A percentile compares a stretch with the other conserved stretches of the same genome.
Evolutionary conservation across 2,329 filamentous ascomycete species (phyloP).

Genomic region (Phialophora macrospora): DNA sequence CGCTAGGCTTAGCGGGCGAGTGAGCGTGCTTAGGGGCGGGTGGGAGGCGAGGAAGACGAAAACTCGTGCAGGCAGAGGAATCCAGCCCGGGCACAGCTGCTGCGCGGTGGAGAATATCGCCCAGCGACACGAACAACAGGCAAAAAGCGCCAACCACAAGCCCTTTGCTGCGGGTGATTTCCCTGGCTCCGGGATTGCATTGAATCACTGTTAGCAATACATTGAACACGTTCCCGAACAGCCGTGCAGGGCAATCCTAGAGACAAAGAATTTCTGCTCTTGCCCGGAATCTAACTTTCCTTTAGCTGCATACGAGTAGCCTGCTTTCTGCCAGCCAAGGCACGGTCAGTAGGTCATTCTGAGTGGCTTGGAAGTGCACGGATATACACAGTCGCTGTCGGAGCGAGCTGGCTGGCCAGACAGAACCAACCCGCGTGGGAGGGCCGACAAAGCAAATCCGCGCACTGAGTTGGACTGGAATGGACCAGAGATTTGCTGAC

Average conservation of each 20-base stretch:
- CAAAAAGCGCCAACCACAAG: neutral
- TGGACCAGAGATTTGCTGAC: neutral
- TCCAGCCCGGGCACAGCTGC: slow-evolving; percentile 1
- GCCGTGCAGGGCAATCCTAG: slow-evolving; percentile 7
- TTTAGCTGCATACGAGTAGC: neutral
- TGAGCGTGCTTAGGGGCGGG: slow-evolving; percentile 15
- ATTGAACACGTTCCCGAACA: slow-evolving; percentile 1
- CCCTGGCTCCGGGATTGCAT: neutral
- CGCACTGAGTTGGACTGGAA: neutral
- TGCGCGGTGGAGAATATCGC: slow-evolving; percentile 1
- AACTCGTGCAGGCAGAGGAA: slow-evolving; percentile 4
- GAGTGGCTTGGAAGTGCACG: neutral
- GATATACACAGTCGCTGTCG: neutral
- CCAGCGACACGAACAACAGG: neutral
- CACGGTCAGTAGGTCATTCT: neutral
- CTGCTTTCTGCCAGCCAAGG: neutral
- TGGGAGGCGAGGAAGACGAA: slow-evolving; percentile 23
- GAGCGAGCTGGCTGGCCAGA: neutral
- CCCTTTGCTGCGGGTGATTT: neutral
- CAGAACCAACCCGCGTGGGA: slow-evolving; percentile 5
- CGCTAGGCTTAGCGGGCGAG: slow-evolving; percentile 9
- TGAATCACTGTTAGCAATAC: neutral
- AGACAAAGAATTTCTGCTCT: neutral
- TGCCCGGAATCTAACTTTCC: neutral
- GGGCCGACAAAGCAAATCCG: neutral